A percentile compares a stretch with the other conserved stretches of the same genome.
Evolutionary conservation across 2,329 filamentous ascomycete species (phyloP).

Genomic region (Harringtonia aguacate): DNA sequence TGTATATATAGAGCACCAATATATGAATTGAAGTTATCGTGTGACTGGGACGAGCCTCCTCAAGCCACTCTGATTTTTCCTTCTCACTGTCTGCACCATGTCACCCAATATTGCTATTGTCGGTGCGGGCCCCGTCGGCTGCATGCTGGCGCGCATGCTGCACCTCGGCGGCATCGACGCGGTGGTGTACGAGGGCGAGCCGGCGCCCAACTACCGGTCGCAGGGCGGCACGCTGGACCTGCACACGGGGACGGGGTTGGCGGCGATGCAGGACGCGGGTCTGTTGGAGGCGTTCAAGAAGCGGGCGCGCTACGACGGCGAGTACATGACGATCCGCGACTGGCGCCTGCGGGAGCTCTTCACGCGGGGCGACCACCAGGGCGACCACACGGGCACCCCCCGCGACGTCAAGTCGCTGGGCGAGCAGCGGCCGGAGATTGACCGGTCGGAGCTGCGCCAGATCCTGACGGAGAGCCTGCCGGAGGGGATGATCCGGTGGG

Average conservation of each 20-base stretch:
- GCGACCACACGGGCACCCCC: constrained; percentile 14
- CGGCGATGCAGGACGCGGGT: constrained; percentile 37
- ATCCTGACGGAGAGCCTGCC: constrained; percentile 35
- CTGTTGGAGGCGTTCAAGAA: constrained; percentile 39
- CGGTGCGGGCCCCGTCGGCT: constrained; percentile 36
- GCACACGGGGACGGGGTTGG: constrained; percentile 38
- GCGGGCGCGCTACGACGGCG: constrained; percentile 39
- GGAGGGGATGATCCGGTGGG: constrained; percentile 33
- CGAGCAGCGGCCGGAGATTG: constrained; percentile 39
- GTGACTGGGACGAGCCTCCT: no score
- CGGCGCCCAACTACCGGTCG: constrained; percentile 28
- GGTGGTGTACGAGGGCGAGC: constrained; percentile 39
- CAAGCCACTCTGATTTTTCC: no score
- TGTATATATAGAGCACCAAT: no score
- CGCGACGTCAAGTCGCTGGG: constrained; percentile 4
- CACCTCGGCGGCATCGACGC: constrained; percentile 31
- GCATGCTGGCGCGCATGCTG: constrained; percentile 41
- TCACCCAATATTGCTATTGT: constrained; percentile 32
- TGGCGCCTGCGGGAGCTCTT: constrained; percentile 25
- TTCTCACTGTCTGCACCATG: no score
- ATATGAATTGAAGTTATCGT: no score
- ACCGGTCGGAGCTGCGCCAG: constrained; percentile 31
- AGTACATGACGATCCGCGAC: constrained; percentile 36
- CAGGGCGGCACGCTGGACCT: constrained; percentile 46
- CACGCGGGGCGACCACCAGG: no score